phyloP scores from a whole-genome alignment of 371 early-diverging fungal species.

The Chytridium lagenaria region DNA sequence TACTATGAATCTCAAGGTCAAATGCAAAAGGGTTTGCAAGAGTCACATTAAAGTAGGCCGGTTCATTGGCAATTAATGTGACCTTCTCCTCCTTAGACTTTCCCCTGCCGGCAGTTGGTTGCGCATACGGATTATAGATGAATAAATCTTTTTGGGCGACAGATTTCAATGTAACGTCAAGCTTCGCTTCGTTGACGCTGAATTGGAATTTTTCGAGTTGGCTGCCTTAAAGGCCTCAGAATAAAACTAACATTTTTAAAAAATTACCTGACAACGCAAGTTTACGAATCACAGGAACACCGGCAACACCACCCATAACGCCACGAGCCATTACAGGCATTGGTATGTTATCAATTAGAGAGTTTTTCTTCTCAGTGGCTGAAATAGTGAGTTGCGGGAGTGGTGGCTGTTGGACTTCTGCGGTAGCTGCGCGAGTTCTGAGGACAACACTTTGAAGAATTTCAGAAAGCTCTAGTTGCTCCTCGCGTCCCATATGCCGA shows the following conservation, averaged over 20 bases:
- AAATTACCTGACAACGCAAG: constrained; percentile 44
- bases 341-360: constrained; percentile 58
- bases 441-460: constrained; percentile 41
- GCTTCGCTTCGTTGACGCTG: constrained; percentile 49
- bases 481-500: constrained; percentile 65
- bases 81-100: constrained; percentile 27
- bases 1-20: constrained; percentile 74
- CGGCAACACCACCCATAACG: constrained; percentile 59
- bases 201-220: constrained; percentile 37
- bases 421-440: constrained; percentile 12
- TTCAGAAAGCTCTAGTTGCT: constrained; percentile 72
- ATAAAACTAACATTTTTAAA: constrained; percentile 10
- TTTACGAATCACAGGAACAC: constrained; percentile 45
- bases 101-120: constrained; percentile 54
- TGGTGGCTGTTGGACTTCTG: constrained; percentile 4
- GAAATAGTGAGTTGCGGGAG: background rate
- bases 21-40: constrained; percentile 82
- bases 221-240: constrained; percentile 29
- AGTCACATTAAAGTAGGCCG: constrained; percentile 70
- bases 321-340: constrained; percentile 60
- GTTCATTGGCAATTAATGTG: constrained; percentile 68
- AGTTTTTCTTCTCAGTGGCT: constrained; percentile 19
- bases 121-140: constrained; percentile 77
- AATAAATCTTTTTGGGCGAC: constrained; percentile 52
- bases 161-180: constrained; percentile 7